Percentiles rank a stretch among this genome's conserved stretches.
Evolutionary conservation across 2,329 filamentous ascomycete species (phyloP).

Genomic region (Scedosporium dehoogii): DNA sequence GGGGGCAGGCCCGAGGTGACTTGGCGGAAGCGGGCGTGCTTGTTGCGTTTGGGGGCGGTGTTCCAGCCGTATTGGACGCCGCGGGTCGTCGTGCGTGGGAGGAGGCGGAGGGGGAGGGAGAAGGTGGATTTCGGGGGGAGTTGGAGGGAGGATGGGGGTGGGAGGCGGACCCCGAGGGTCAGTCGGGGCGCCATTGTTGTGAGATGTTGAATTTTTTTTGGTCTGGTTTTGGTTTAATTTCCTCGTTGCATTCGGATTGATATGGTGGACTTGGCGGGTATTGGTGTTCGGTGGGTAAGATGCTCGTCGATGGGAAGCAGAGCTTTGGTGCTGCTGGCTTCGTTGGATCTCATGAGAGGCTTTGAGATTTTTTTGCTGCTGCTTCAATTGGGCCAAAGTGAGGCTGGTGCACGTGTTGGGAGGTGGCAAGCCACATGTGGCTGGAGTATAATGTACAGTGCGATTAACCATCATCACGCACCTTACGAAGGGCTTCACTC

Average conservation of each 20-base stretch:
- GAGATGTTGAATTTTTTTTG: background rate
- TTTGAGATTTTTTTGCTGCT: background rate
- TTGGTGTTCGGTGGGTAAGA: background rate
- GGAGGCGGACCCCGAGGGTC: slow-evolving; percentile 31
- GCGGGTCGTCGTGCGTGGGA: slow-evolving; percentile 35
- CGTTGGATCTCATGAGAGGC: background rate
- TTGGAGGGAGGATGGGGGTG: slow-evolving; percentile 22
- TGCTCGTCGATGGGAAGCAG: background rate
- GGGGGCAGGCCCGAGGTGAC: slow-evolving; percentile 42
- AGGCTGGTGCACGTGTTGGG: background rate
- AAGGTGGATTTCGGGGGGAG: slow-evolving; percentile 15
- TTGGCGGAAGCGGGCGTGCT: slow-evolving; percentile 53
- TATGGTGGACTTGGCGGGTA: background rate
- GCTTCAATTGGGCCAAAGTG: background rate
- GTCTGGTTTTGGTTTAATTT: background rate
- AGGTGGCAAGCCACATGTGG: background rate
- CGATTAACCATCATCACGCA: background rate
- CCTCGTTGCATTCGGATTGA: background rate
- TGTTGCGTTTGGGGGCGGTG: slow-evolving; percentile 40
- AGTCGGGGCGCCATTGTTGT: slow-evolving; percentile 35
- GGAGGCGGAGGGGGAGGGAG: slow-evolving; percentile 25
- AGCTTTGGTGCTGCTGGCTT: background rate
- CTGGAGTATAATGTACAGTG: background rate
- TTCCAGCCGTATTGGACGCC: slow-evolving; percentile 52
- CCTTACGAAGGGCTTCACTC: background rate